phyloP scores from a whole-genome alignment of 2,329 filamentous ascomycete genomes.

The Colletotrichum sp. region DNA sequence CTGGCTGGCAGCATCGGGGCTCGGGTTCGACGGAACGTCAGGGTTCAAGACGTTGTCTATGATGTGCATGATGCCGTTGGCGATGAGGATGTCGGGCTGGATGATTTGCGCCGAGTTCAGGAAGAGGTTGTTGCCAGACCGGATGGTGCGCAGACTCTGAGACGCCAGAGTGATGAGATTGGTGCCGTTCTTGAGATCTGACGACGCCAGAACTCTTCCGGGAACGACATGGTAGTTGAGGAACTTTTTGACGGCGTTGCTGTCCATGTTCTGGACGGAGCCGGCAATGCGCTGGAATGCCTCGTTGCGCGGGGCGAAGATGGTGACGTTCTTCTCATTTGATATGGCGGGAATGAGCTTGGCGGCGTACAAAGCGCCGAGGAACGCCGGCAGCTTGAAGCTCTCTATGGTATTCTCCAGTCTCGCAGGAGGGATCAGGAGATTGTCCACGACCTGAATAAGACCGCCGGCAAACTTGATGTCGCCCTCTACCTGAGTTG shows the following conservation, averaged over 20 bases:
- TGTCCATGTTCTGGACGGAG: constrained; percentile 41
- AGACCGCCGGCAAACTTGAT: constrained; percentile 52
- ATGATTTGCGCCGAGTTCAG: constrained; percentile 59
- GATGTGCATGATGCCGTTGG: constrained; percentile 63
- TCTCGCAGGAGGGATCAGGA: constrained; percentile 50
- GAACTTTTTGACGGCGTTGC: constrained; percentile 45
- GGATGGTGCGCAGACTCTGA: constrained; percentile 38
- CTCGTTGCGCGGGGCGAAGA: constrained; percentile 58
- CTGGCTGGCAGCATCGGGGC: constrained; percentile 38
- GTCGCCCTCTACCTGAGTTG: constrained; percentile 45
- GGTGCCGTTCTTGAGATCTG: constrained; percentile 30
- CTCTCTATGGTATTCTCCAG: constrained; percentile 37
- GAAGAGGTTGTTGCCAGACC: constrained; percentile 48
- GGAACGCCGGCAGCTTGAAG: constrained; percentile 43
- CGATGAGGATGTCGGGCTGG: constrained; percentile 56
- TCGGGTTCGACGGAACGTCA: constrained; percentile 37
- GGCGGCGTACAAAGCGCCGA: constrained; percentile 42
- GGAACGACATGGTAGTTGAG: constrained; percentile 62
- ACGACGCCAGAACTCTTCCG: constrained; percentile 57
- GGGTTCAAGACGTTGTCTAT: constrained; percentile 59
- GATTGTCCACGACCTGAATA: constrained; percentile 56
- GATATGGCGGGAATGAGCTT: constrained; percentile 45
- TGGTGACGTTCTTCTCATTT: constrained; percentile 49
- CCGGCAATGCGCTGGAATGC: constrained; percentile 54
- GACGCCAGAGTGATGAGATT: constrained; percentile 46